Evolutionary conservation across 2,329 filamentous ascomycete genomes (phyloP).

Genomic region (Cytospora paraplurivora): DNA sequence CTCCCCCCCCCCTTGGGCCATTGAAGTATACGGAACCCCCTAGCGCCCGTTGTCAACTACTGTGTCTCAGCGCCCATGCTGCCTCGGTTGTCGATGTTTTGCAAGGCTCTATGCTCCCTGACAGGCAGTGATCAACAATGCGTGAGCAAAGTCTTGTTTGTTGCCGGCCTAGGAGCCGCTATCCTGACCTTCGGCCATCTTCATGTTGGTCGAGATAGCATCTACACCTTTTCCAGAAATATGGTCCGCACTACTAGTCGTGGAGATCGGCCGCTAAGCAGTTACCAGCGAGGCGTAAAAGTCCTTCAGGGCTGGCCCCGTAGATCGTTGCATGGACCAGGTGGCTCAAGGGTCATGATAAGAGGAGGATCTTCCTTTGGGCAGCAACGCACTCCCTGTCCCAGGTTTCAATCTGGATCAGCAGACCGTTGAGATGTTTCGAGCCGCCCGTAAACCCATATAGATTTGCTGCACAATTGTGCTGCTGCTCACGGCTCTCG

Average conservation of each 20-base stretch:
- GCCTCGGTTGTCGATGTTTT: too few species aligned
- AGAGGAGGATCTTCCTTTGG: not conserved
- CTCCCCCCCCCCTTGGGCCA: not conserved
- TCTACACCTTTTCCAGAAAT: not conserved
- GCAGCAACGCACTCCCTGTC: not conserved
- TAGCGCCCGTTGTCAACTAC: not conserved
- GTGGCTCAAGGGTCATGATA: not conserved
- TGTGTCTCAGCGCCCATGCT: too few species aligned
- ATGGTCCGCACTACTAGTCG: not conserved
- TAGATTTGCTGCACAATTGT: too few species aligned
- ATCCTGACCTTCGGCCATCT: not conserved
- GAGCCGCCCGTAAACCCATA: too few species aligned
- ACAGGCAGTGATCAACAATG: not conserved
- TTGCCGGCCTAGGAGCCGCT: not conserved
- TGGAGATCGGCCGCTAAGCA: not conserved
- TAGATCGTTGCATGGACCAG: not conserved
- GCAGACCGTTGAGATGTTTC: too few species aligned
- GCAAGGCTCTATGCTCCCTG: too few species aligned
- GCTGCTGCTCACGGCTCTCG: too few species aligned
- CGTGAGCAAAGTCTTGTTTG: not conserved
- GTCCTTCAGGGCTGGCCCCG: not conserved
- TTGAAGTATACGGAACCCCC: not conserved
- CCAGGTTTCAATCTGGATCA: not conserved
- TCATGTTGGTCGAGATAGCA: not conserved
- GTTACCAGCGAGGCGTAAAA: not conserved